Evolutionary conservation across 2,329 filamentous ascomycete species (phyloP).

Genomic region (Aspergillus oerlinghausenensis): DNA sequence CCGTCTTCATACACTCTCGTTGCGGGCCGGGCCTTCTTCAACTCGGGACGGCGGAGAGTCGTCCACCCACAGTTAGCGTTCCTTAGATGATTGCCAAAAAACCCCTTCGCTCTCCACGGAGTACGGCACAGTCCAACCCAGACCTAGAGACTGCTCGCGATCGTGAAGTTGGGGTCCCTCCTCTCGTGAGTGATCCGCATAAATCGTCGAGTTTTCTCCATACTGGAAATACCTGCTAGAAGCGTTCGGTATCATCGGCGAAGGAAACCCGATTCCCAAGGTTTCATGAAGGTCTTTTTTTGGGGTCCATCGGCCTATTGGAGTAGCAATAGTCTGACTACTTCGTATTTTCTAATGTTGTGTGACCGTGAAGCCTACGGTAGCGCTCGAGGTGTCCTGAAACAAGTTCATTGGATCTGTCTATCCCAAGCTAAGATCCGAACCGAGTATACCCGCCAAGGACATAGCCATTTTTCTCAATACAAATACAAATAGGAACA

Average conservation of each 20-base stretch:
- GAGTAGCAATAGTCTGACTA: background rate
- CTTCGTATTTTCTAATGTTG: background rate
- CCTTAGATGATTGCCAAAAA: background rate
- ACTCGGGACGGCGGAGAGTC: constrained; percentile 1
- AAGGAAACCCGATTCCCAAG: background rate
- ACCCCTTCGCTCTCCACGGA: background rate
- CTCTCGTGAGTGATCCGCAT: too few species aligned
- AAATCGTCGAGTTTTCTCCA: too few species aligned
- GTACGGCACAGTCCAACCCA: background rate
- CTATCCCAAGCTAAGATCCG: background rate
- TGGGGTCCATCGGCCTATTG: background rate
- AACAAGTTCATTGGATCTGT: background rate
- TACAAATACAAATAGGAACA: background rate
- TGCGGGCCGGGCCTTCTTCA: constrained; percentile 15
- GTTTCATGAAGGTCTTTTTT: background rate
- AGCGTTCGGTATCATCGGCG: background rate
- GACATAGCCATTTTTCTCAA: background rate
- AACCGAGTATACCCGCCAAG: background rate
- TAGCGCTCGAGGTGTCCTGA: background rate
- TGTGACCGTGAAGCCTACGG: background rate
- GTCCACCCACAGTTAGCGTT: background rate
- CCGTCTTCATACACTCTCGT: constrained; percentile 1
- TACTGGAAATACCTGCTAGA: background rate
- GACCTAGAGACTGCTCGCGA: too few species aligned
- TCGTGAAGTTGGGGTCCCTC: too few species aligned